Conservation (phyloP, 345 rosid genomes). For the Aquilaria yunnanensis region DNA sequence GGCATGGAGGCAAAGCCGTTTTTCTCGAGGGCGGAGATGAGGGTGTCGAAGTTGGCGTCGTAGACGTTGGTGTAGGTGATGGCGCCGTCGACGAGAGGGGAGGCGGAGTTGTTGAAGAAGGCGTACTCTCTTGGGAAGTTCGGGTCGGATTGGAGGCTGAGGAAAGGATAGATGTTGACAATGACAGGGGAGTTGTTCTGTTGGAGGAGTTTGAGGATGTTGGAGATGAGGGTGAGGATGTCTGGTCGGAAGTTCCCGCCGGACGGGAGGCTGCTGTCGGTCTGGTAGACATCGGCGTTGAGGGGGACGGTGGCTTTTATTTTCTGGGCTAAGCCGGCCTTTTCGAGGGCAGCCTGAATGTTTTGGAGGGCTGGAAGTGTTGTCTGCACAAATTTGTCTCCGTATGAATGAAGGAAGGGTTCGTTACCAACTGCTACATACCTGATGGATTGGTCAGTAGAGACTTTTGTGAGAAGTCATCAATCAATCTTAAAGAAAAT, state of each 20-base stretch:
- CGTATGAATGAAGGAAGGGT: slow-evolving; percentile 70
- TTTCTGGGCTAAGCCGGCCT: slow-evolving; percentile 62
- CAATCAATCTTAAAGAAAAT: no score
- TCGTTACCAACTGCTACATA: slow-evolving; percentile 89
- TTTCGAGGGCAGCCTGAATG: slow-evolving; percentile 75
- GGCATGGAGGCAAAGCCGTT: slow-evolving; percentile 66
- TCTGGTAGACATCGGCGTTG: slow-evolving; percentile 74
- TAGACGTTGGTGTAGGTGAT: slow-evolving; percentile 68
- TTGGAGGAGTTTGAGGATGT: slow-evolving; percentile 51
- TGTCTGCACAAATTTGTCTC: slow-evolving; percentile 42
- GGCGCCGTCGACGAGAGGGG: slow-evolving; percentile 62
- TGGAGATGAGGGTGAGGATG: slow-evolving; percentile 52
- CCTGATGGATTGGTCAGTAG: slow-evolving; percentile 19
- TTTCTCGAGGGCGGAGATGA: slow-evolving; percentile 56
- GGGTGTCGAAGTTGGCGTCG: slow-evolving; percentile 82
- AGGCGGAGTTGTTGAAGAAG: slow-evolving; percentile 47
- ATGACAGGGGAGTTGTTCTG: slow-evolving; percentile 54
- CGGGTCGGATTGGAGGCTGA: slow-evolving; percentile 66
- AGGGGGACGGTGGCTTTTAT: slow-evolving; percentile 72
- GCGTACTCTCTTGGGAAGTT: slow-evolving; percentile 73
- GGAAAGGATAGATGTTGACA: slow-evolving; percentile 86
- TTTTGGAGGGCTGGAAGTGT: slow-evolving; percentile 84
- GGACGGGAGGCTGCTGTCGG: slow-evolving; percentile 55
- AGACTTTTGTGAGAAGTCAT: no score
- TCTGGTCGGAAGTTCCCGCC: slow-evolving; percentile 69